Conservation (phyloP, 2,329 filamentous ascomycete genomes). For the Scortechinia acanthostroma region DNA sequence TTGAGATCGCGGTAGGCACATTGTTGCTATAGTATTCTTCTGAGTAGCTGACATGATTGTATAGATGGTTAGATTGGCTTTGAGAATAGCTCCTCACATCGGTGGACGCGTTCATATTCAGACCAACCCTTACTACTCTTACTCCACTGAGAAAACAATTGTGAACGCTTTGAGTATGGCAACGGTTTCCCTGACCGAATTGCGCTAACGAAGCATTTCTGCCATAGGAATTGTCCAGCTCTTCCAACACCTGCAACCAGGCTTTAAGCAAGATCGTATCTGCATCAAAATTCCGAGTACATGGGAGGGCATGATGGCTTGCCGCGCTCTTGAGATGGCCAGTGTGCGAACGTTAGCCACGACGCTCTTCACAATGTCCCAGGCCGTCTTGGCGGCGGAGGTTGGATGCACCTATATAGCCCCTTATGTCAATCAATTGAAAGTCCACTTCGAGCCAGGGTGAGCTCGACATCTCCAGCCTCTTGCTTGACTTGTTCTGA, state of each 20-base stretch:
- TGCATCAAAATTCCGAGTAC: slow-evolving; percentile 34
- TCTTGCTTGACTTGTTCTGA: background rate
- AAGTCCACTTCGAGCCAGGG: background rate
- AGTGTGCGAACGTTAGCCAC: slow-evolving; percentile 32
- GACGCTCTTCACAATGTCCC: slow-evolving; percentile 29
- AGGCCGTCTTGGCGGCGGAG: slow-evolving; percentile 29
- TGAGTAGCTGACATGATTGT: slow-evolving; percentile 2
- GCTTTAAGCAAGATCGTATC: slow-evolving; percentile 14
- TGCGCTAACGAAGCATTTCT: too few species aligned
- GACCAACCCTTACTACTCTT: slow-evolving; percentile 47
- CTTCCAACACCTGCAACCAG: slow-evolving; percentile 1
- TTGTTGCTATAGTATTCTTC: background rate
- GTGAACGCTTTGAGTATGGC: slow-evolving; percentile 40
- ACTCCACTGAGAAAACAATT: slow-evolving; percentile 37
- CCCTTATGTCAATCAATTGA: background rate
- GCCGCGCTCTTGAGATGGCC: slow-evolving; percentile 21
- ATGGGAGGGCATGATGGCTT: slow-evolving; percentile 32
- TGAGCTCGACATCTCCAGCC: background rate
- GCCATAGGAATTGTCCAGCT: background rate
- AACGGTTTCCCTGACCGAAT: too few species aligned
- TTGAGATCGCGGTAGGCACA: slow-evolving; percentile 40
- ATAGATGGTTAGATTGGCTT: slow-evolving; percentile 45
- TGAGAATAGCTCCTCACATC: slow-evolving; percentile 38
- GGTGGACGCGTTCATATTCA: slow-evolving; percentile 48
- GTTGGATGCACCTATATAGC: background rate